Conservation (phyloP, 441 rosid genomes). For the Pelargonium australe region DNA sequence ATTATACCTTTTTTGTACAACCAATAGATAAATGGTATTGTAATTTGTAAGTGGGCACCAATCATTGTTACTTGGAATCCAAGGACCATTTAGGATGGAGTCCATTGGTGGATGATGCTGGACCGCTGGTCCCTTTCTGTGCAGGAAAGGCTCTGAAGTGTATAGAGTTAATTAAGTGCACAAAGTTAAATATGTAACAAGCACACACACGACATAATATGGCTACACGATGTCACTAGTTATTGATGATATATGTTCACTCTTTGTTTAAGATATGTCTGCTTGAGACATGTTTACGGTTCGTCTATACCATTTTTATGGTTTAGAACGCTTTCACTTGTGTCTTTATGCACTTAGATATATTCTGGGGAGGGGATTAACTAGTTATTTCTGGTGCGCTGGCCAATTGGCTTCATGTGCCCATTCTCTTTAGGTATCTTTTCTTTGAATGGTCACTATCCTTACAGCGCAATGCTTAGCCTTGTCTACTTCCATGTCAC, state of each 20-base stretch:
- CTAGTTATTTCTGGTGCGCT: neutral
- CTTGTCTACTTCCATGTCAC: neutral
- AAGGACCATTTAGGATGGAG: conserved; percentile 50
- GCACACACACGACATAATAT: too few species aligned
- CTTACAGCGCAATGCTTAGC: neutral
- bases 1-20: too few species aligned
- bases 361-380: neutral
- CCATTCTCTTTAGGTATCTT: neutral
- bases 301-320: too few species aligned
- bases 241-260: too few species aligned
- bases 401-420: conserved; percentile 1
- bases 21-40: too few species aligned
- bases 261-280: too few species aligned
- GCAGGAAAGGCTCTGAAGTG: neutral
- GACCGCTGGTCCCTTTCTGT: neutral
- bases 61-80: neutral
- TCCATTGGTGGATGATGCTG: conserved; percentile 41
- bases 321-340: too few species aligned
- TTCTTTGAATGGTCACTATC: neutral
- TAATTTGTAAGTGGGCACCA: neutral
- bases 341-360: too few species aligned
- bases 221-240: too few species aligned
- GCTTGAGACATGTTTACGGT: too few species aligned
- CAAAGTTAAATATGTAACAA: too few species aligned
- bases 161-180: too few species aligned